phyloP scores from a whole-genome alignment of 2,329 filamentous ascomycete species.

The Coleophoma cylindrospora region DNA sequence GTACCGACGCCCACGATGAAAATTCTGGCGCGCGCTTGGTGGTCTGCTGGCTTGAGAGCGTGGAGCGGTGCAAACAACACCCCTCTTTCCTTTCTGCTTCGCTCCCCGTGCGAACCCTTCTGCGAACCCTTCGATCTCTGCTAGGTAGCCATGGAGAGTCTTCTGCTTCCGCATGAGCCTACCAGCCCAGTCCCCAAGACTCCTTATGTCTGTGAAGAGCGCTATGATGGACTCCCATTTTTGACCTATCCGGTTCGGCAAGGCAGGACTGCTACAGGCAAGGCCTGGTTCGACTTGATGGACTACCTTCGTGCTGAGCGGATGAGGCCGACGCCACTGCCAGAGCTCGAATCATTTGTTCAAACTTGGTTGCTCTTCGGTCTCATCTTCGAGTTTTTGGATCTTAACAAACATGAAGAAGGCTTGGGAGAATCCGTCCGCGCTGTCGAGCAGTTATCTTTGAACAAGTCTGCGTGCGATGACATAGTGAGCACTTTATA shows the following conservation, averaged over 20 bases:
- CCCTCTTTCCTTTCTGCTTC: no score
- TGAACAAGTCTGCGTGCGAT: no score
- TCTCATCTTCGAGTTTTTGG: conserved; percentile 23
- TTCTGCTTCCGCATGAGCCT: conserved; percentile 2
- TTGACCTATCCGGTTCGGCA: conserved; percentile 18
- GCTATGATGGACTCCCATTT: conserved; percentile 24
- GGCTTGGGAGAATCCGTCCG: no score
- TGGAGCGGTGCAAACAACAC: no score
- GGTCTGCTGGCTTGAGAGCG: no score
- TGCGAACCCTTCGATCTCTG: no score
- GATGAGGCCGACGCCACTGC: conserved; percentile 14
- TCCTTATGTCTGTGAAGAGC: conserved; percentile 17
- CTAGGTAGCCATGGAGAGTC: neutral
- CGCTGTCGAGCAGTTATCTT: no score
- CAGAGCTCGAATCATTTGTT: conserved; percentile 20
- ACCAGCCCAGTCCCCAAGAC: conserved; percentile 12
- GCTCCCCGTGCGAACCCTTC: no score
- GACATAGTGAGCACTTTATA: no score
- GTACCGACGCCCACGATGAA: no score
- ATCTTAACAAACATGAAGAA: conserved; percentile 3
- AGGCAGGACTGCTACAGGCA: conserved; percentile 7
- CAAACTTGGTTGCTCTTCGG: conserved; percentile 32
- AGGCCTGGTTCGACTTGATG: conserved; percentile 3
- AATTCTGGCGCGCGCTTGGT: no score
- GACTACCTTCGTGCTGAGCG: conserved; percentile 5